Conservation (phyloP, 805 yeast species). For the Pichia kluyveri region DNA sequence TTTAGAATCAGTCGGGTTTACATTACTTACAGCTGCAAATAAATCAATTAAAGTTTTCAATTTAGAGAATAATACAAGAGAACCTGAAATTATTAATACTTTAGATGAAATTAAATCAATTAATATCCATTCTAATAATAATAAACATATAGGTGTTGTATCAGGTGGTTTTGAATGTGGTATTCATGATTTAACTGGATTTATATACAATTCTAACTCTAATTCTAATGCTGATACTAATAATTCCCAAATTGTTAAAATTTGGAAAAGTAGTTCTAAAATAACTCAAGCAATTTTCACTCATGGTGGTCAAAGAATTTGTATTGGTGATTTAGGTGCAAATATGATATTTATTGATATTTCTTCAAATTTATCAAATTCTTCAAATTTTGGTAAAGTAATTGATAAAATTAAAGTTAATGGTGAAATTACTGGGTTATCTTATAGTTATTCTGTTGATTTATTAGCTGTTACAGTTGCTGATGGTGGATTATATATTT, state of each 20-base stretch:
- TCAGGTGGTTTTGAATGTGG: slow-evolving; percentile 36
- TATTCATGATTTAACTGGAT: slow-evolving; percentile 25
- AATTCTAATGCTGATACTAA: neutral
- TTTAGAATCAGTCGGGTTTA: slow-evolving; percentile 19
- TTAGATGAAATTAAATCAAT: slow-evolving; percentile 38
- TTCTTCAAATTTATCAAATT: slow-evolving; percentile 21
- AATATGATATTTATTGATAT: slow-evolving; percentile 42
- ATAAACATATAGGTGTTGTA: slow-evolving; percentile 15
- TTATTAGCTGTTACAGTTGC: slow-evolving; percentile 48
- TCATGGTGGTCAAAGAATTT: slow-evolving; percentile 49
- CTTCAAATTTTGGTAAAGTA: slow-evolving; percentile 24
- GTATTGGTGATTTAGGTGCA: slow-evolving; percentile 62
- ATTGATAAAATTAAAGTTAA: slow-evolving; percentile 29
- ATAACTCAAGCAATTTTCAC: slow-evolving; percentile 47
- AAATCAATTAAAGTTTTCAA: slow-evolving; percentile 47
- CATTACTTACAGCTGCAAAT: slow-evolving; percentile 44
- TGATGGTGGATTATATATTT: slow-evolving; percentile 50
- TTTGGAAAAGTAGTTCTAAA: slow-evolving; percentile 9
- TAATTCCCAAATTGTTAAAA: neutral
- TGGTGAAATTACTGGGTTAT: slow-evolving; percentile 48
- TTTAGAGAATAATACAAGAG: slow-evolving; percentile 40
- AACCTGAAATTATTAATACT: slow-evolving; percentile 52
- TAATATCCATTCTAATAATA: slow-evolving; percentile 16
- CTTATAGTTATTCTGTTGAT: slow-evolving; percentile 51
- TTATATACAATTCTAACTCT: neutral